Percentiles rank a stretch among this genome's conserved stretches.
phyloP scores from a whole-genome alignment of 2,329 filamentous ascomycete species.

The Aspergillus brasiliensis region DNA sequence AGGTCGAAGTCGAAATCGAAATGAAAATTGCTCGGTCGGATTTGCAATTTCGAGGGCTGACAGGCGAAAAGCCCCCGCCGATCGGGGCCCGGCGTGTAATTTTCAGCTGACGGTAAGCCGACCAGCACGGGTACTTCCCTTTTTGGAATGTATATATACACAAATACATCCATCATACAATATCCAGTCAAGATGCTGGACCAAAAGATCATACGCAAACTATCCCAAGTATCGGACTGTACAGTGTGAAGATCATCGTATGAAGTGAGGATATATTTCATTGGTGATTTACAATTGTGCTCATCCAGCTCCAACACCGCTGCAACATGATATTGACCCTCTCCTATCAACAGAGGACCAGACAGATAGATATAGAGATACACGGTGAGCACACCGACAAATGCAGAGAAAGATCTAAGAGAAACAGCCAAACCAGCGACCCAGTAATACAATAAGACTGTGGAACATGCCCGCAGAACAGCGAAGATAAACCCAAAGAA shows the following conservation, averaged over 20 bases:
- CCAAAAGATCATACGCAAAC: no score
- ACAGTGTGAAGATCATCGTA: neutral
- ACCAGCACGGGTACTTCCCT: neutral
- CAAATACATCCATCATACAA: neutral
- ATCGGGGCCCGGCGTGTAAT: neutral
- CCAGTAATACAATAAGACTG: constrained; percentile 41
- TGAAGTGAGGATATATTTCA: neutral
- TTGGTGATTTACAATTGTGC: constrained; percentile 8
- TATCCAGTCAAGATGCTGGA: no score
- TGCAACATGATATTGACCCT: constrained; percentile 9
- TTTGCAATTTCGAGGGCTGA: constrained; percentile 20
- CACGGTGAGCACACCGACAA: constrained; percentile 20
- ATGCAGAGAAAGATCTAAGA: constrained; percentile 14
- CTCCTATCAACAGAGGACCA: constrained; percentile 12
- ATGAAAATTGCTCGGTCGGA: constrained; percentile 17
- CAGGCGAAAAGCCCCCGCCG: neutral
- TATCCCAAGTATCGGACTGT: neutral
- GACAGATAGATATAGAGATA: constrained; percentile 17
- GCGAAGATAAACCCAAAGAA: constrained; percentile 18
- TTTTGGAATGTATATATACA: no score
- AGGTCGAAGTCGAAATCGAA: constrained; percentile 3
- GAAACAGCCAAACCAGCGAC: constrained; percentile 28
- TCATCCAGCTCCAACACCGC: constrained; percentile 10
- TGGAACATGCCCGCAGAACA: constrained; percentile 27
- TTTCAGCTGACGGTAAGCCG: constrained; percentile 10